These are phyloP conservation scores for Vaccinium corymbosum DNA, from an alignment of 148 eudicot species.

Conservation along the genomic window DNA sequence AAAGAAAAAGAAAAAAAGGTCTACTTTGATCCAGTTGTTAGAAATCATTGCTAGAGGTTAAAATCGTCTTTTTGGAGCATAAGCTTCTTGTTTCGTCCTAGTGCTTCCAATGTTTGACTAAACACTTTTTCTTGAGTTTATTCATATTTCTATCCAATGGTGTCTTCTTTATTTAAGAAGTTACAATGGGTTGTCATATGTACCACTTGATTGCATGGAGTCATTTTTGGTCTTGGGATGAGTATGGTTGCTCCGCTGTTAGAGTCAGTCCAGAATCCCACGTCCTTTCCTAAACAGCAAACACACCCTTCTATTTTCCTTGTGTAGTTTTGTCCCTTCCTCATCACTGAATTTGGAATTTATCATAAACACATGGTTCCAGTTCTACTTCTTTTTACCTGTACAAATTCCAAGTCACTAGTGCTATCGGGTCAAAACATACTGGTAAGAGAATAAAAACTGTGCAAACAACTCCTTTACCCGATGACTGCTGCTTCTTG, in stretches of 20 bases:
- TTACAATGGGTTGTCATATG: background rate
- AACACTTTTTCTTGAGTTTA: background rate
- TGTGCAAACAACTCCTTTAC: background rate
- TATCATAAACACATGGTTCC: background rate
- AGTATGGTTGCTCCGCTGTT: background rate
- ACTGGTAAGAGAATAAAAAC: slow-evolving; percentile 6
- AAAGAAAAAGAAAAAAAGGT: background rate
- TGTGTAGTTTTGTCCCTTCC: background rate
- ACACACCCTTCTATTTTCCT: background rate
- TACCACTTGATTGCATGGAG: background rate
- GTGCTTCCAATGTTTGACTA: background rate
- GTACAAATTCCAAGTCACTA: background rate
- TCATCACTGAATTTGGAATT: background rate
- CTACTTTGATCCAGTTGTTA: slow-evolving; percentile 8
- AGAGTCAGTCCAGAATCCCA: background rate
- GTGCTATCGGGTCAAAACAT: background rate
- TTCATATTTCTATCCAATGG: background rate
- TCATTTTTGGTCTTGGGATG: background rate
- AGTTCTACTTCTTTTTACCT: background rate
- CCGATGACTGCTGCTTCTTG: background rate
- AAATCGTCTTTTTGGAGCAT: background rate
- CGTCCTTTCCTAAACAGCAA: background rate
- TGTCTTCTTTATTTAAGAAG: background rate
- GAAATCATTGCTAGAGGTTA: background rate
- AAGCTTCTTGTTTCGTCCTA: background rate